These are phyloP conservation scores for Pythium guiyangense DNA, from an alignment of 352 stramenopile species.

Conservation along the genomic window DNA sequence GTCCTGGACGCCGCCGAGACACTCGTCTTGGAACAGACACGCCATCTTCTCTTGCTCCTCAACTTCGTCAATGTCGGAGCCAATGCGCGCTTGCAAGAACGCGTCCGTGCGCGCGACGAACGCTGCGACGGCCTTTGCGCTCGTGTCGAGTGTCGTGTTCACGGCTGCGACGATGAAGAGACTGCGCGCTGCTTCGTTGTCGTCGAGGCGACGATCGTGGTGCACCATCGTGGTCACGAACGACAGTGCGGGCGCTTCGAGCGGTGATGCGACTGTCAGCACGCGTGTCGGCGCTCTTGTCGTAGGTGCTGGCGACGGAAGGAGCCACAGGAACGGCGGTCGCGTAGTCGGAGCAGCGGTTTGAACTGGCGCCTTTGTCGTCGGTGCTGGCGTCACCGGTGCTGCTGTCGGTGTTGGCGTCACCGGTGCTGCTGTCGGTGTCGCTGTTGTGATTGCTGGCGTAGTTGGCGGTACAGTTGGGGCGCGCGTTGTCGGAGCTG, in stretches of 20 bases:
- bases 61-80: conserved; percentile 5
- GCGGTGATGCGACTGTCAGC: not conserved
- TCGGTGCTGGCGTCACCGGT: not conserved
- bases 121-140: conserved; percentile 3
- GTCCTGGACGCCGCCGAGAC: conserved; percentile 26
- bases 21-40: conserved; percentile 38
- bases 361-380: not conserved
- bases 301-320: not conserved
- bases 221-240: not conserved
- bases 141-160: conserved; percentile 4
- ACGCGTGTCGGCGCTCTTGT: not conserved
- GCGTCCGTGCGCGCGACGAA: conserved; percentile 14
- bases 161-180: conserved; percentile 9
- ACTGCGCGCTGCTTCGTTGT: not conserved
- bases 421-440: not conserved
- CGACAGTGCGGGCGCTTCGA: not conserved
- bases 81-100: not conserved
- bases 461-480: too few species aligned
- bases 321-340: conserved; percentile 7
- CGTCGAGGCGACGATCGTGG: not conserved
- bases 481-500: too few species aligned
- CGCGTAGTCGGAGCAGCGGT: not conserved
- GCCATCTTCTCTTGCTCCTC: conserved; percentile 36
- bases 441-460: not conserved
- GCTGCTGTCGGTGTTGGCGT: not conserved